Evolutionary conservation across 2,329 filamentous ascomycete genomes (phyloP), one percentile per base, ranked within the genome.

Genomic region (Botrytis medusae): DNA sequence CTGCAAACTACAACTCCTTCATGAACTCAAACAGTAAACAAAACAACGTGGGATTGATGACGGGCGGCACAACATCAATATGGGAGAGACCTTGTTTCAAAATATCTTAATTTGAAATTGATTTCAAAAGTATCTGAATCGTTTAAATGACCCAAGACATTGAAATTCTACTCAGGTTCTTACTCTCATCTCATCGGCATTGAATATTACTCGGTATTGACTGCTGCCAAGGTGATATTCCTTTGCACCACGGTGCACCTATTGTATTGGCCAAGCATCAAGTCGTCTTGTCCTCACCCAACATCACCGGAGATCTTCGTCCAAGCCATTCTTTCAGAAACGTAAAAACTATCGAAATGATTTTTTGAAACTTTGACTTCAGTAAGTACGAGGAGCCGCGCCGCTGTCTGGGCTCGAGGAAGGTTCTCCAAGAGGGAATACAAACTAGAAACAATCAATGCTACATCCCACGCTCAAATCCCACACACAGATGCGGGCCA

Each of bases 11-110:
- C 44, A 10, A 57, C 29, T 48, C 32, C 70, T 46, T 59, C 61
- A 44, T 32, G 48, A 72, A 72, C 44, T 67, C 59, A n/a, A 72
- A 63, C 34, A 22, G 51, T 37, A 60, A 57, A 68, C 70, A 57
- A 57, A 48, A 29, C 62, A 67, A 68, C 62, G 51, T 72, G 46
- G 62, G 29, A 37, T 67, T 46, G 40, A 67, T 32, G 37, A 37
- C 46, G 29, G 42, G 25, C 34, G 42, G 32, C 20, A 54, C 20
- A 54, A 34, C 25, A 67, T 63, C 44, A 40, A 37, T 46, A 29
- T 64, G 59, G 44, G 61, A 64, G 22, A 54, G 48, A 57, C 34
- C 48, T 44, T 67, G 61, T 57, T 67, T 51, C 69, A 51, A 51
- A 51, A 54, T 20, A 51, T 40, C n/a, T 40, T 14, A 63, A 46